phyloP scores from a whole-genome alignment of 2,329 filamentous ascomycete genomes.

The Ilyonectria mors-panacis region DNA sequence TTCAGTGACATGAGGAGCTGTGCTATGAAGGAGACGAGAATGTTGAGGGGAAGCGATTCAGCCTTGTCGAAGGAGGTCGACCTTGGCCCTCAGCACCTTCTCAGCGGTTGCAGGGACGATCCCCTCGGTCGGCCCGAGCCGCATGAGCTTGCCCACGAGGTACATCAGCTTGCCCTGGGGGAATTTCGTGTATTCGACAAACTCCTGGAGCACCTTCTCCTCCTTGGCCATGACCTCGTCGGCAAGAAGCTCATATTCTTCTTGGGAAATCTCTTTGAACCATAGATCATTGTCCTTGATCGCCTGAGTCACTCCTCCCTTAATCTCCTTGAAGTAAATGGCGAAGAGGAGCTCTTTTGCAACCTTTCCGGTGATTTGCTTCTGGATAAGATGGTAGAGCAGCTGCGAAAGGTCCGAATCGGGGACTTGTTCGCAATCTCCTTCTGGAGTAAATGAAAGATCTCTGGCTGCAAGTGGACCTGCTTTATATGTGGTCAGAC shows the following conservation, averaged over 20 bases:
- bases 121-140: slow-evolving; percentile 66
- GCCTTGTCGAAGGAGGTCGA: slow-evolving; percentile 41
- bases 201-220: slow-evolving; percentile 62
- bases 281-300: slow-evolving; percentile 66
- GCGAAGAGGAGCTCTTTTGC: slow-evolving; percentile 72
- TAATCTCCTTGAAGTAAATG: slow-evolving; percentile 64
- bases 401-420: slow-evolving; percentile 65
- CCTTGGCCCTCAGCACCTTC: slow-evolving; percentile 57
- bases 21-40: slow-evolving; percentile 29
- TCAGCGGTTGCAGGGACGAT: slow-evolving; percentile 69
- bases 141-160: slow-evolving; percentile 72
- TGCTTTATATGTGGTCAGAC: slow-evolving; percentile 70
- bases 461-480: slow-evolving; percentile 52
- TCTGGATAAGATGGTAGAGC: slow-evolving; percentile 62
- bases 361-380: slow-evolving; percentile 68
- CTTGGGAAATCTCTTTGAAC: slow-evolving; percentile 66
- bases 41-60: slow-evolving; percentile 28
- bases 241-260: slow-evolving; percentile 66
- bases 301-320: slow-evolving; percentile 58
- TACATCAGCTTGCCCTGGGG: slow-evolving; percentile 74
- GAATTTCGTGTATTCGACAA: slow-evolving; percentile 60
- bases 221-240: slow-evolving; percentile 61
- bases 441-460: slow-evolving; percentile 60
- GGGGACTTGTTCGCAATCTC: slow-evolving; percentile 64
- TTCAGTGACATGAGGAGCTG: slow-evolving; percentile 32